Evolutionary conservation across 164 flowering plant genomes (phyloP).

Genomic region (Magnolia officinalis): DNA sequence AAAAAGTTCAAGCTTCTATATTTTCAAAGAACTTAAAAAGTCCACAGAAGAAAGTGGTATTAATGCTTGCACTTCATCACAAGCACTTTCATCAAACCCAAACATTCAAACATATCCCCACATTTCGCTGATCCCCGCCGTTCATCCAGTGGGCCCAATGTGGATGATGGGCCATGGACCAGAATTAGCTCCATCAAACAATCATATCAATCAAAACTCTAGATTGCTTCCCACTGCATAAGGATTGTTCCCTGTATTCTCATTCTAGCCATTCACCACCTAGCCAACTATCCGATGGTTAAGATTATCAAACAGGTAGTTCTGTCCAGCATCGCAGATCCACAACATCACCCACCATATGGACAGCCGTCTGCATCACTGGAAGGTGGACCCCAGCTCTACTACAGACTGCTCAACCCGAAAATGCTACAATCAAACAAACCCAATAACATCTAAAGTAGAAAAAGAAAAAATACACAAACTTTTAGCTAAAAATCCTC

Average conservation of each 20-base stretch:
- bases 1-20: too few species aligned
- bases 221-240: background rate
- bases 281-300: background rate
- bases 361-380: too few species aligned
- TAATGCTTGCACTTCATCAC: too few species aligned
- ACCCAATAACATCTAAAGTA: background rate
- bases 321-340: background rate
- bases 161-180: background rate
- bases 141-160: background rate
- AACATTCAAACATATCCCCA: background rate
- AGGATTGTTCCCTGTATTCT: background rate
- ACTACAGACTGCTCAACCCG: too few species aligned
- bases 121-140: background rate
- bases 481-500: background rate
- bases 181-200: background rate
- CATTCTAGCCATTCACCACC: background rate
- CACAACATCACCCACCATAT: too few species aligned
- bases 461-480: conserved; percentile 8
- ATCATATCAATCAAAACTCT: background rate
- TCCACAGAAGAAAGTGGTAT: background rate
- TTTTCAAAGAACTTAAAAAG: background rate
- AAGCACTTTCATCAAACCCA: too few species aligned
- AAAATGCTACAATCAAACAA: too few species aligned
- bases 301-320: background rate
- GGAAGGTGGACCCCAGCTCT: too few species aligned